Base-by-base conservation (phyloP, 139 green algal genomes). In the Astrephomene gubernaculifera region DNA sequence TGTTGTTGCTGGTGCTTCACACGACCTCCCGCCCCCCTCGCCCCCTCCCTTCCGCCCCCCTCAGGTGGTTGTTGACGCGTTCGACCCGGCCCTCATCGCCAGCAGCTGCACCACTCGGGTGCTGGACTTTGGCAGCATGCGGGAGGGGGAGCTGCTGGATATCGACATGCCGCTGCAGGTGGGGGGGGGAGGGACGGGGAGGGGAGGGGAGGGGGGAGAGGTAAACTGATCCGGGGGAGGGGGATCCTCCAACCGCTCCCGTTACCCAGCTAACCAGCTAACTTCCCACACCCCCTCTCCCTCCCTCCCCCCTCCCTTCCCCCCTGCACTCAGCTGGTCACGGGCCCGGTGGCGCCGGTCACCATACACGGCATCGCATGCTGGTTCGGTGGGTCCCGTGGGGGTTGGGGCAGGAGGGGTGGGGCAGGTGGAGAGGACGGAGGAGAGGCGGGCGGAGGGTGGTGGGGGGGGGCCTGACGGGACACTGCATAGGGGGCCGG, bases 61-160 rank as follows among this genome's bases (percentile, higher is more conserved):
- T n/a, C 94, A 98, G 95, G 95, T 97, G 52, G 97, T 99, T 45
- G 94, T 99, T 36, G 97, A 99, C 89, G 94, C 97, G 5, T 97
- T 99, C 68, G 93, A 96, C 25, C 94, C 96, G 17, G 67, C 76
- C 19, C 65, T 96, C 38, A 89, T 99, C 35, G 87, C 96, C 6
- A 95, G 90, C 10, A 86, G 85, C 35, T 90, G 80, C 52, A 75
- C 85, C 29, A 90, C 90, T 57, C 86, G 90, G 4, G 72, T 85
- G 19, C 90, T 97, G 70, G 94, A 99, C 88, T 98, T 99, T 68
- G 72, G 60, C 0, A 94, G 88, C 22, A 65, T 90, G 14, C 82
- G 80, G 0, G 96, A 98, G 80, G 70, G 80, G 2, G 94, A 97
- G 35, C 94, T 99, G 43, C 86, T 95, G 0, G 87, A 96, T 73